Base-by-base conservation (phyloP, 1,139 yeast species). In the Yarrowia galli region DNA sequence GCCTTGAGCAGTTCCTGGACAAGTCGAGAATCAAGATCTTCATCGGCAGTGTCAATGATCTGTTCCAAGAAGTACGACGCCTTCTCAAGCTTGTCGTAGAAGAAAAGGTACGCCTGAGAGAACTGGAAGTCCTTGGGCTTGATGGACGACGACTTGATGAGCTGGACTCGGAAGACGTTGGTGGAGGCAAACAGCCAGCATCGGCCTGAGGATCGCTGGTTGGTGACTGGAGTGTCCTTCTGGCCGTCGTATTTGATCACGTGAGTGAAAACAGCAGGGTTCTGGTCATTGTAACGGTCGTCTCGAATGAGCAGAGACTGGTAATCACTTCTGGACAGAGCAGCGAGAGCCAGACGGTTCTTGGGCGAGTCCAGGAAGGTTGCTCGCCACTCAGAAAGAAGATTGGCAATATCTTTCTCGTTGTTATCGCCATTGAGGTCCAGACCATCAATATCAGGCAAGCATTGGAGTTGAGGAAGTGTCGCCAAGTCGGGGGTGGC, bases 111-210 rank as follows among this genome's bases (percentile, higher is more conserved):
- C 88, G 93, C 71, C 89, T 80, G 78, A 88, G 89, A 85, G 66
- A 87, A 78, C 76, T 87, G 88, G 76, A 87, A 86, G 66, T 72
- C 81, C 73, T 87, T 85, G 51, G 64, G 64, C 68, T 83, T 82
- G 72, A 87, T 76, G 72, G 84, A 82, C 75, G 82, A 85, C 73
- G 81, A 81, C 73, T 82, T 79, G 74, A 85, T 85, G 46, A 87
- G 84, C 63, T 81, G 83, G 67, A 85, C 79, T 71, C 89, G 80
- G 74, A 87, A 82, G 20, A 87, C 87, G 72, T 87, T 87, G 68
- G 87, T 83, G 9, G 89, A 81, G n/a, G 91, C 90, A 79, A 87
- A 87, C 70, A 87, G 81, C 91, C 91, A 87, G 76, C 91, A 87
- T 73, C 91, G 77, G 32, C 90, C 91, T 5, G 87, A 83, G 51